A percentile compares a stretch with the other conserved stretches of the same genome.
Conservation (phyloP, 371 early-diverging fungal species). For the Entomophthora muscae region DNA sequence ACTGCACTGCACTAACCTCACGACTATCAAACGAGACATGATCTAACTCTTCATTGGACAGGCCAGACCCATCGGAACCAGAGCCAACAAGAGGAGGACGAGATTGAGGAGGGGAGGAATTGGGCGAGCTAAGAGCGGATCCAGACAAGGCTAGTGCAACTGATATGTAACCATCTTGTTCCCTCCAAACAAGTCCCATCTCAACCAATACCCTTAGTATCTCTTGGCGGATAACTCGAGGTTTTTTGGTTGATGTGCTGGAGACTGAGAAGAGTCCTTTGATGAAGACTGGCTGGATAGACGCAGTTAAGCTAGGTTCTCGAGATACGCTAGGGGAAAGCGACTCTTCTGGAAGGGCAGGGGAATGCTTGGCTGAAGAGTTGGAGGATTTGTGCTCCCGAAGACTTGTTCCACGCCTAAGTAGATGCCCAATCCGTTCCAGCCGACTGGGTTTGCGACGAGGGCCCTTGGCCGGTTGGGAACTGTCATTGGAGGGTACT, state of each 20-base stretch:
- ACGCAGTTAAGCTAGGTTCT: conserved; percentile 10
- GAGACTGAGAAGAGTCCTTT: conserved; percentile 59
- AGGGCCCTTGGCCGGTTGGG: neutral
- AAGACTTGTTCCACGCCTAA: neutral
- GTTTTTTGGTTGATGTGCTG: conserved; percentile 54
- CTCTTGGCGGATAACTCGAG: conserved; percentile 49
- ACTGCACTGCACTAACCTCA: neutral
- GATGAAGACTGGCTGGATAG: conserved; percentile 40
- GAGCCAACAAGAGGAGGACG: neutral
- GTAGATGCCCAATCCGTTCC: neutral
- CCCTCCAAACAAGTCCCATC: conserved; percentile 41
- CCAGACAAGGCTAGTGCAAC: neutral
- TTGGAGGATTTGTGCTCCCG: neutral
- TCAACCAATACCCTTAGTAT: conserved; percentile 36
- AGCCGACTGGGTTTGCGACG: conserved; percentile 4
- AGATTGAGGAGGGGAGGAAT: neutral
- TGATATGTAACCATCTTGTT: conserved; percentile 13
- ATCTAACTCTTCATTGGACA: neutral
- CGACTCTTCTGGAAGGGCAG: neutral
- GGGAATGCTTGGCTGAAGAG: neutral
- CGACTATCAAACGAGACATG: neutral
- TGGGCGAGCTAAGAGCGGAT: neutral
- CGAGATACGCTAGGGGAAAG: neutral
- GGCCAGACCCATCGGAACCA: neutral
- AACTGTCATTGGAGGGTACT: neutral